These are phyloP conservation scores for Dictyostelium intermedium DNA, from an alignment of 78 protist genomes.

Conservation along the genomic window DNA sequence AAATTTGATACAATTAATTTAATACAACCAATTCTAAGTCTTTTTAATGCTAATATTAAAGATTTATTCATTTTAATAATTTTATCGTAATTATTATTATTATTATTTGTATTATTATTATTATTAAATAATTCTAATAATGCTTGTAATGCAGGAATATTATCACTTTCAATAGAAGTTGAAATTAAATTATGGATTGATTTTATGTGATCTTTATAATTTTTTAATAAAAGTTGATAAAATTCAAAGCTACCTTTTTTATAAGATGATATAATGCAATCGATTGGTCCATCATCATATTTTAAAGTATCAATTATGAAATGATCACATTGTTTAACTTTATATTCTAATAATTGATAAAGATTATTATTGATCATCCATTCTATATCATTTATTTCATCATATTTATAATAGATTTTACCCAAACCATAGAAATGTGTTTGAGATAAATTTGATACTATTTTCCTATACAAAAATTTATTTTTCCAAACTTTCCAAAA, in stretches of 20 bases:
- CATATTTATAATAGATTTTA: background rate
- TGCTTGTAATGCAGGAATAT: background rate
- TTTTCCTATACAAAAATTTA: background rate
- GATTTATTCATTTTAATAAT: too few relatives aligned
- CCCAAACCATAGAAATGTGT: background rate
- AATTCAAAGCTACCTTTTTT: background rate
- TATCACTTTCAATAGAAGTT: background rate
- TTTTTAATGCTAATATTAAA: background rate
- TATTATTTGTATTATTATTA: too few relatives aligned
- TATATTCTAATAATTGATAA: background rate
- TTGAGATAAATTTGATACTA: background rate
- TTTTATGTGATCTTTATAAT: background rate
- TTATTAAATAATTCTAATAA: background rate
- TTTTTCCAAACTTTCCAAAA: constrained; percentile 10
- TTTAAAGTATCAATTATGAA: background rate
- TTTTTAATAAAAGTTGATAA: background rate
- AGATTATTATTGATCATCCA: background rate
- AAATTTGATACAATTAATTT: background rate
- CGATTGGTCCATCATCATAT: background rate
- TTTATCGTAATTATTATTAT: too few relatives aligned
- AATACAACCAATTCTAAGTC: background rate
- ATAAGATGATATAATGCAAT: background rate
- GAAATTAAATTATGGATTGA: background rate
- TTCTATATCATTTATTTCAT: background rate
- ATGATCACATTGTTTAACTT: background rate